Percentiles rank a stretch among this genome's conserved stretches.
Evolutionary conservation across 306 rosid genomes (phyloP).

Genomic region (Cotoneaster glaucophyllus): DNA sequence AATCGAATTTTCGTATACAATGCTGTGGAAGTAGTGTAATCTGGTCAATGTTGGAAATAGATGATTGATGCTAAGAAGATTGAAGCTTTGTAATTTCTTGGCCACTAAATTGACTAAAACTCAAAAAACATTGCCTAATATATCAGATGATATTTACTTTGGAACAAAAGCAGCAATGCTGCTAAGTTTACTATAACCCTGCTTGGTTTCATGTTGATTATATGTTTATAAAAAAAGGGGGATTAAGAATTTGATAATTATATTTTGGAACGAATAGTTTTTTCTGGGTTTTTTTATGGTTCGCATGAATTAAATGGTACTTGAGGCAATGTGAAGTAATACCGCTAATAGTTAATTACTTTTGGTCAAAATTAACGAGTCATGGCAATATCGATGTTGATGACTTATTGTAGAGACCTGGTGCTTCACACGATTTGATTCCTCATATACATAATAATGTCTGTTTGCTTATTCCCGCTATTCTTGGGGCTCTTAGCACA

Average conservation of each 20-base stretch:
- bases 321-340: neutral
- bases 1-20: neutral
- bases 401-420: neutral
- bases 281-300: neutral
- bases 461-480: neutral
- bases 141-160: neutral
- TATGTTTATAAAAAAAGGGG: neutral
- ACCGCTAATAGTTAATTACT: neutral
- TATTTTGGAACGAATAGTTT: neutral
- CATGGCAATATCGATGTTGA: neutral
- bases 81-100: neutral
- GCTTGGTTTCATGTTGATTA: neutral
- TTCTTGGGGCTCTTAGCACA: neutral
- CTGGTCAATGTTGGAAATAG: neutral
- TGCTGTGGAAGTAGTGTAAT: neutral
- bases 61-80: neutral
- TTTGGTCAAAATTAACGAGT: neutral
- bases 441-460: neutral
- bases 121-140: neutral
- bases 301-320: neutral
- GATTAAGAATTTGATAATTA: neutral
- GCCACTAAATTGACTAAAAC: neutral
- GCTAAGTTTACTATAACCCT: neutral
- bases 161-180: neutral
- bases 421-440: neutral